A percentile compares a stretch with the other conserved stretches of the same genome.
These are phyloP conservation scores for Rhizophora apiculata DNA, from an alignment of 345 rosid genomes.

Conservation along the genomic window DNA sequence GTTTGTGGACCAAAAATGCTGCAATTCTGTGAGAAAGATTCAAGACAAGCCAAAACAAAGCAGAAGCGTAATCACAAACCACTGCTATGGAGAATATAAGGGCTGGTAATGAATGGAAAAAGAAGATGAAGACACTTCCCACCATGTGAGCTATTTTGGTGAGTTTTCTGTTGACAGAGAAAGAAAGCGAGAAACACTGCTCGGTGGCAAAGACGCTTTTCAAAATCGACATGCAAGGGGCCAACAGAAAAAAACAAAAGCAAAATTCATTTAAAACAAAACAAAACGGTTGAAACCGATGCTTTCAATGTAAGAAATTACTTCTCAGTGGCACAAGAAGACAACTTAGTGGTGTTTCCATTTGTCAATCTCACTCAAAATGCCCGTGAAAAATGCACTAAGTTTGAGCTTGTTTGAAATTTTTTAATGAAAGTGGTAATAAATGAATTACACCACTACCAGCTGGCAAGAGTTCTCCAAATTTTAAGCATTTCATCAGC, in stretches of 20 bases:
- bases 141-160: conserved; percentile 5
- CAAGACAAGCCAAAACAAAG: not conserved
- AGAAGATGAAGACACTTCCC: not conserved
- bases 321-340: not conserved
- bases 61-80: not conserved
- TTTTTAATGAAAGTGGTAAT: too few relatives aligned
- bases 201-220: conserved; percentile 17
- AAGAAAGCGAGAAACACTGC: not conserved
- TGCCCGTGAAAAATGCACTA: not conserved
- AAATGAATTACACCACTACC: too few relatives aligned
- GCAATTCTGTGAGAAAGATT: not conserved
- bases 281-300: conserved; percentile 12
- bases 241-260: not conserved
- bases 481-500: not conserved
- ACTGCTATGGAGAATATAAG: not conserved
- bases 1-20: not conserved
- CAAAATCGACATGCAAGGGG: conserved; percentile 8
- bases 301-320: not conserved
- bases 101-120: not conserved
- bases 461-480: not conserved
- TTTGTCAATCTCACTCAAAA: not conserved
- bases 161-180: not conserved
- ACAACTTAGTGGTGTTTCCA: not conserved
- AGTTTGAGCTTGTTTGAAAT: too few relatives aligned
- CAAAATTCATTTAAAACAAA: not conserved